These are phyloP conservation scores for Trichophyton benhamiae DNA, from an alignment of 2,329 filamentous ascomycete species.

Conservation along the genomic window DNA sequence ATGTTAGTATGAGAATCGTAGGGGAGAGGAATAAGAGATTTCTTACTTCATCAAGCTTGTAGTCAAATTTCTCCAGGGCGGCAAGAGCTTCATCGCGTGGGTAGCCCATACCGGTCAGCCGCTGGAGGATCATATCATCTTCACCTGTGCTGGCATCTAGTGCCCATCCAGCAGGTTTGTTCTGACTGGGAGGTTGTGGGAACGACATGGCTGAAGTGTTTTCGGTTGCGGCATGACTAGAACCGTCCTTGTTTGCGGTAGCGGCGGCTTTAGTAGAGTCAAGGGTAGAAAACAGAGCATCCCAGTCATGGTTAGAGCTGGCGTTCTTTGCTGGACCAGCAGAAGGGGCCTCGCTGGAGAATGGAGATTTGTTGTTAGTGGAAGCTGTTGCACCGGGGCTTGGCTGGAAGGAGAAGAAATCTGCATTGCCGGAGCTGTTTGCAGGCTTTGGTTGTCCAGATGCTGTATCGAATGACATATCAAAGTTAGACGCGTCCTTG, in stretches of 20 bases:
- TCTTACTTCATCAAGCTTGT: constrained; percentile 85
- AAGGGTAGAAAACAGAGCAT: constrained; percentile 77
- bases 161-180: constrained; percentile 47
- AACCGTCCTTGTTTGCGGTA: constrained; percentile 6
- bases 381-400: constrained; percentile 13
- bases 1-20: background rate
- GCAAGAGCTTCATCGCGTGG: constrained; percentile 57
- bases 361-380: background rate
- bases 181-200: constrained; percentile 17
- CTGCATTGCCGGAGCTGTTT: constrained; percentile 17
- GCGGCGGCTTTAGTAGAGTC: constrained; percentile 41
- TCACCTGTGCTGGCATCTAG: constrained; percentile 63
- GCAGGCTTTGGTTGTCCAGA: constrained; percentile 20
- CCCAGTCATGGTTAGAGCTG: constrained; percentile 64
- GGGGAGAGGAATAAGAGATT: constrained; percentile 7
- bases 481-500: constrained; percentile 30
- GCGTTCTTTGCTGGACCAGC: constrained; percentile 17
- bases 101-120: constrained; percentile 83
- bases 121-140: constrained; percentile 84
- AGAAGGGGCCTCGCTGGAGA: constrained; percentile 19
- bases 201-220: constrained; percentile 6
- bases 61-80: constrained; percentile 88
- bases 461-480: constrained; percentile 37
- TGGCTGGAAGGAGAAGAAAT: constrained; percentile 31
- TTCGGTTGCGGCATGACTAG: constrained; percentile 11